phyloP scores from a whole-genome alignment of 2,329 filamentous ascomycete species.

The Dryadomyces quercivorus region DNA sequence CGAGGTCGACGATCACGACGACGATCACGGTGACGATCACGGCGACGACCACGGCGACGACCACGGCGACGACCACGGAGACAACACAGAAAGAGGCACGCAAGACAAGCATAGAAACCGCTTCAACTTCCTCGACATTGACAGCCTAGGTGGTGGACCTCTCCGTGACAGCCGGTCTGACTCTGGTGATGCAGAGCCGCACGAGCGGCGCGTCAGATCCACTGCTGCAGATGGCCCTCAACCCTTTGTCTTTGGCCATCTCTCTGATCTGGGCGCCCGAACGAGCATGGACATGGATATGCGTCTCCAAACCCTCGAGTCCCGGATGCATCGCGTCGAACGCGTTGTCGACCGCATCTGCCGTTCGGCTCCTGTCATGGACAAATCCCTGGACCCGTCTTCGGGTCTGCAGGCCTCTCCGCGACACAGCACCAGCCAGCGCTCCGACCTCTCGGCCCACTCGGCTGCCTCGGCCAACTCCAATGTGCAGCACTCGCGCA shows the following conservation, averaged over 20 bases:
- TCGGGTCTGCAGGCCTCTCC: background rate
- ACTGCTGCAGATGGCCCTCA: conserved; percentile 15
- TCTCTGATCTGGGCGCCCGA: conserved; percentile 21
- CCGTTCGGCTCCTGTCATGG: conserved; percentile 25
- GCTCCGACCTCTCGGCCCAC: conserved; percentile 22
- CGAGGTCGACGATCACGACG: conserved; percentile 7
- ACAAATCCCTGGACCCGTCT: background rate
- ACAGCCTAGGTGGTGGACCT: background rate
- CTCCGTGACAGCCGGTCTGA: conserved; percentile 12
- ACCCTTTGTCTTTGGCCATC: conserved; percentile 29
- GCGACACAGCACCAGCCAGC: conserved; percentile 22
- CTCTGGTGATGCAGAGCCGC: conserved; percentile 18
- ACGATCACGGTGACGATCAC: conserved; percentile 11
- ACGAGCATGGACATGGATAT: conserved; percentile 32
- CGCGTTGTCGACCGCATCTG: conserved; percentile 37
- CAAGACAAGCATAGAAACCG: background rate
- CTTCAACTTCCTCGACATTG: background rate
- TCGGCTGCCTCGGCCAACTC: conserved; percentile 5
- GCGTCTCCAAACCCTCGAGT: conserved; percentile 38
- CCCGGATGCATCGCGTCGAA: conserved; percentile 39
- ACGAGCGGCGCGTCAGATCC: background rate
- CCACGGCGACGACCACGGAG: conserved; percentile 10
- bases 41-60: conserved; percentile 7
- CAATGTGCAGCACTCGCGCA: conserved; percentile 21
- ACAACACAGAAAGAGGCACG: background rate